These are phyloP conservation scores for Camellia granthamiana DNA, from an alignment of 148 eudicot species.

Conservation along the genomic window DNA sequence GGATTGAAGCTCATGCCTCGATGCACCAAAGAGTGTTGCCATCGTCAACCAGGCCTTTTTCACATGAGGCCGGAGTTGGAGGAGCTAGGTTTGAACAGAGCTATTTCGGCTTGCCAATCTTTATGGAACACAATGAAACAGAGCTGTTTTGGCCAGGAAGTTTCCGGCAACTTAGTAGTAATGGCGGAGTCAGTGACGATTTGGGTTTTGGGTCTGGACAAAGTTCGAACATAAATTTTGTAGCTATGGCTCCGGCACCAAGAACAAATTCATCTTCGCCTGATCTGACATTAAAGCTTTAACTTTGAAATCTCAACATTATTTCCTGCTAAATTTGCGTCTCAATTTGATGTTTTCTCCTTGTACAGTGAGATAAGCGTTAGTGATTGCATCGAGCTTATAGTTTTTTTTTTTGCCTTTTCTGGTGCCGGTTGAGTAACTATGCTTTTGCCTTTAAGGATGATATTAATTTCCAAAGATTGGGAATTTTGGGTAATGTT, in stretches of 20 bases:
- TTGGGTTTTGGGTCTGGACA: slow-evolving; percentile 15
- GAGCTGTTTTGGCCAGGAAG: slow-evolving; percentile 53
- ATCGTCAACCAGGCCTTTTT: slow-evolving; percentile 17
- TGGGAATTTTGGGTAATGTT: background rate
- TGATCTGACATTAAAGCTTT: slow-evolving; percentile 50
- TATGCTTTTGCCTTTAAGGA: slow-evolving; percentile 2
- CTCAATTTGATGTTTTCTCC: background rate
- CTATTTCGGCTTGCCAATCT: slow-evolving; percentile 28
- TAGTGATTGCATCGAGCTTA: background rate
- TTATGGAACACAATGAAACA: slow-evolving; percentile 35
- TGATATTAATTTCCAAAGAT: background rate
- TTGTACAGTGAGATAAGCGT: slow-evolving; percentile 26
- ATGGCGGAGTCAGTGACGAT: background rate
- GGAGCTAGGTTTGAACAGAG: slow-evolving; percentile 40
- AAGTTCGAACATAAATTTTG: slow-evolving; percentile 25
- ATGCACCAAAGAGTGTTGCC: slow-evolving; percentile 30
- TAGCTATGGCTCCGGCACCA: slow-evolving; percentile 22
- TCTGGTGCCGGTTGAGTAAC: background rate
- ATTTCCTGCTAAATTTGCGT: slow-evolving; percentile 8
- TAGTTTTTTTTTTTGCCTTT: background rate
- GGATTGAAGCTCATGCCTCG: slow-evolving; percentile 45
- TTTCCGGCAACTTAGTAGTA: slow-evolving; percentile 24
- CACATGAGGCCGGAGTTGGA: slow-evolving; percentile 16
- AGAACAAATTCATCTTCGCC: slow-evolving; percentile 31
- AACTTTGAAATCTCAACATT: background rate